Evolutionary conservation across 78 protist species (phyloP).

Genomic region (Emiliania huxleyi): DNA sequence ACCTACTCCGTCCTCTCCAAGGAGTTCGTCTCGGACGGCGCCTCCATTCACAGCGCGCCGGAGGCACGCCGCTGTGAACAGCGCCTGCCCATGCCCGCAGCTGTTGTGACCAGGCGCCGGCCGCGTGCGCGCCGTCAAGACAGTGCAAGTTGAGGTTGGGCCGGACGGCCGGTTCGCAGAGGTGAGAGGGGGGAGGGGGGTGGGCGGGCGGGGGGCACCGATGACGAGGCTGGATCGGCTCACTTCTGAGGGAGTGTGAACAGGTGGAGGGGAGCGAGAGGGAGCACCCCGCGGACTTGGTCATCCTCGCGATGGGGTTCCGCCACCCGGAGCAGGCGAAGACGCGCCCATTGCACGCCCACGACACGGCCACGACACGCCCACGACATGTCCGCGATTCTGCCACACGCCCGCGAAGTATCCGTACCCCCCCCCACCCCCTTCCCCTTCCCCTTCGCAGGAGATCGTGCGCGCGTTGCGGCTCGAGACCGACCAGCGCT

Average conservation of each 20-base stretch:
- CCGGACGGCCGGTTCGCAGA: constrained; percentile 36
- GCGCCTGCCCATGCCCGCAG: too few species aligned
- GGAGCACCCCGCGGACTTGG: constrained; percentile 60
- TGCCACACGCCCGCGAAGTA: too few species aligned
- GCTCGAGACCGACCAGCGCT: background rate
- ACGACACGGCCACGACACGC: too few species aligned
- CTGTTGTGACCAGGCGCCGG: too few species aligned
- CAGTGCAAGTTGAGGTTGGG: constrained; percentile 50
- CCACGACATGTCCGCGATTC: too few species aligned
- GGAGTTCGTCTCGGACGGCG: constrained; percentile 55
- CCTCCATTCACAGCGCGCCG: too few species aligned
- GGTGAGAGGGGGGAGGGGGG: background rate
- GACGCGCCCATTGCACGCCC: too few species aligned
- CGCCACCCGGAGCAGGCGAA: constrained; percentile 4
- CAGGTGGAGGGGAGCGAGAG: constrained; percentile 13
- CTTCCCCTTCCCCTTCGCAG: too few species aligned
- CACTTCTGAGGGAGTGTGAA: background rate
- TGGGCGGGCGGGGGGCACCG: too few species aligned
- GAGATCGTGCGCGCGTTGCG: background rate
- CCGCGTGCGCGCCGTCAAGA: constrained; percentile 59
- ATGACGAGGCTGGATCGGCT: too few species aligned
- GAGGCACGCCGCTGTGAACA: too few species aligned
- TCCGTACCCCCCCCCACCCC: too few species aligned
- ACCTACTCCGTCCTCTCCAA: constrained; percentile 57
- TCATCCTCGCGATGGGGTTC: constrained; percentile 84